Conservation (phyloP, 2,329 filamentous ascomycete genomes). For the Phoma herbarum region DNA sequence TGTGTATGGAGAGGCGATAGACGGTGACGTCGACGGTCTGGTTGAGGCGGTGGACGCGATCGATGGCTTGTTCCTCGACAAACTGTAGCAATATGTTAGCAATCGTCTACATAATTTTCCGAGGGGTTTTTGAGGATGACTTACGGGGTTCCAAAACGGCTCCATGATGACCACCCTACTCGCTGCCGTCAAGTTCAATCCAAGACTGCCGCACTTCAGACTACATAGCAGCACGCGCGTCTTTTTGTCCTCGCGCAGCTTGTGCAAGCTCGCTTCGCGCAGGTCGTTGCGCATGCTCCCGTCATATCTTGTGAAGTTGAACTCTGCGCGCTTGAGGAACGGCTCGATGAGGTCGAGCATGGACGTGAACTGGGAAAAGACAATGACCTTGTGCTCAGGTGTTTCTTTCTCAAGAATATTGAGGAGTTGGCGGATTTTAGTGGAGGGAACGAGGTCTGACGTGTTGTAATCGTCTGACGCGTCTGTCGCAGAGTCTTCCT, state of each 20-base stretch:
- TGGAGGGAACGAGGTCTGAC: conserved; percentile 71
- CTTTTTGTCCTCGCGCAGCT: conserved; percentile 75
- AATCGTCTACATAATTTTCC: background rate
- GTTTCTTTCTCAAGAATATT: conserved; percentile 82
- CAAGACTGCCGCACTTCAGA: conserved; percentile 90
- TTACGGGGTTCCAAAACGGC: conserved; percentile 96
- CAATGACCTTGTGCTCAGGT: conserved; percentile 90
- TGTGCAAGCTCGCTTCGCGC: conserved; percentile 84
- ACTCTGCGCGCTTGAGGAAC: conserved; percentile 77
- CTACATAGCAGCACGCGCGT: conserved; percentile 90
- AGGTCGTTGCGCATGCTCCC: conserved; percentile 93
- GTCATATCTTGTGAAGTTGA: conserved; percentile 89
- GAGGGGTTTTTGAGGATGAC: conserved; percentile 37
- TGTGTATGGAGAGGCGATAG: conserved; percentile 88
- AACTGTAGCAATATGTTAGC: conserved; percentile 63
- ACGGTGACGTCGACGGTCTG: conserved; percentile 95
- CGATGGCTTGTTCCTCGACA: conserved; percentile 98
- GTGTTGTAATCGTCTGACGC: conserved; percentile 54
- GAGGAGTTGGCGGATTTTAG: conserved; percentile 89
- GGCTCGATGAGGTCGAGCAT: conserved; percentile 98
- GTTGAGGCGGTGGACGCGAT: conserved; percentile 97
- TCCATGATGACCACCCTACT: conserved; percentile 94
- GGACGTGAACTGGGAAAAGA: conserved; percentile 97
- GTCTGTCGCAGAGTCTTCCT: conserved; percentile 54
- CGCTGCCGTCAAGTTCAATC: conserved; percentile 92